Percentiles rank a stretch among this genome's conserved stretches.
Evolutionary conservation across 1,284 basidiomycete genomes (phyloP).

Genomic region (Ustilago esculenta): DNA sequence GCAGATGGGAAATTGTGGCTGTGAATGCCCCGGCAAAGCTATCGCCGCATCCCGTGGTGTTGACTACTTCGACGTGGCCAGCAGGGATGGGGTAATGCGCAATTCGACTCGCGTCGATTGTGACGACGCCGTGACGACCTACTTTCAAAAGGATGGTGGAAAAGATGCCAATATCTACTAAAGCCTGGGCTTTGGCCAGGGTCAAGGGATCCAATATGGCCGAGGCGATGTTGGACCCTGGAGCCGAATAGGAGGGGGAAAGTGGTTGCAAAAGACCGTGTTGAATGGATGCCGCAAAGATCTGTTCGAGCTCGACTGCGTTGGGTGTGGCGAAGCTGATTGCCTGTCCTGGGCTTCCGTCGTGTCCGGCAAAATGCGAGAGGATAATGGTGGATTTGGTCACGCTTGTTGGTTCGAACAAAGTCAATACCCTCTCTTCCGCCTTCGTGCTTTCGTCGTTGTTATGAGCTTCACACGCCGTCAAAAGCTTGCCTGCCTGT

Average conservation of each 20-base stretch:
- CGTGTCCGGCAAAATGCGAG: background rate
- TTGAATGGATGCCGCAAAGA: slow-evolving; percentile 11
- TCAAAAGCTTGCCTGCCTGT: slow-evolving; percentile 48
- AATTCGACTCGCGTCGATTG: slow-evolving; percentile 6
- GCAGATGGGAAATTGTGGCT: slow-evolving; percentile 29
- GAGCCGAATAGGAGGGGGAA: background rate
- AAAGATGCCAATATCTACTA: slow-evolving; percentile 19
- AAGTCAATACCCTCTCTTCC: slow-evolving; percentile 3
- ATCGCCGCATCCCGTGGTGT: slow-evolving; percentile 65
- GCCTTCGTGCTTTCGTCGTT: slow-evolving; percentile 63
- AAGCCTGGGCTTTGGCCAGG: slow-evolving; percentile 2
- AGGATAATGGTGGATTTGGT: slow-evolving; percentile 13
- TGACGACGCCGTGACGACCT: slow-evolving; percentile 40
- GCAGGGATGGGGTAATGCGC: slow-evolving; percentile 40
- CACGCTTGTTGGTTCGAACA: slow-evolving; percentile 46
- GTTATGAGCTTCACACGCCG: slow-evolving; percentile 26
- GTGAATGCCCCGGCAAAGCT: slow-evolving; percentile 61
- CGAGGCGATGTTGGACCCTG: background rate
- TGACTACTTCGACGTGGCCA: slow-evolving; percentile 27
- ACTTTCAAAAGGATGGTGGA: slow-evolving; percentile 45
- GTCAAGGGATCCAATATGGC: background rate
- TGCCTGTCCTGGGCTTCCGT: background rate
- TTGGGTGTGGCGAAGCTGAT: slow-evolving; percentile 48
- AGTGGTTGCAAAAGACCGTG: slow-evolving; percentile 5
- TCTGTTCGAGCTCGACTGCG: slow-evolving; percentile 35